A percentile compares a stretch with the other conserved stretches of the same genome.
Evolutionary conservation across 73 alveolate genomes (phyloP).

Genomic region (Stentor coeruleus): DNA sequence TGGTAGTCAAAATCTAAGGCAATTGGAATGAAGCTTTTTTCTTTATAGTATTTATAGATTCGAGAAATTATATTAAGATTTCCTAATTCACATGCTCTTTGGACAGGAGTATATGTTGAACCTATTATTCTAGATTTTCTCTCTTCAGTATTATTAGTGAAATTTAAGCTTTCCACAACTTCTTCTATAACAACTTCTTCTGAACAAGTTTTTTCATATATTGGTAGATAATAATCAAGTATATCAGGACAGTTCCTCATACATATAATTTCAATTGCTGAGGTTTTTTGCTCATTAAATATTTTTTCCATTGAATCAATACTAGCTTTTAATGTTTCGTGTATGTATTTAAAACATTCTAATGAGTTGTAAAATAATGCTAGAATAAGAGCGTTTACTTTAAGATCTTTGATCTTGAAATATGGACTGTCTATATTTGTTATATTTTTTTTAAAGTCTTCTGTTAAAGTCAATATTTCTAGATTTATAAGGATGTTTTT

Average conservation of each 20-base stretch:
- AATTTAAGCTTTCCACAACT: neutral
- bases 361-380: neutral
- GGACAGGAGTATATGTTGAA: neutral
- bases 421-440: neutral
- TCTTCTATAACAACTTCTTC: neutral
- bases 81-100: conserved; percentile 23
- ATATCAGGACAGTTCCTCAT: neutral
- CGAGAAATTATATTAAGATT: neutral
- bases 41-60: conserved; percentile 6
- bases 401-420: neutral
- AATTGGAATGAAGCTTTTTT: neutral
- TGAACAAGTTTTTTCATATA: neutral
- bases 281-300: neutral
- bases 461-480: neutral
- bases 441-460: neutral
- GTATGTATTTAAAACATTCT: neutral
- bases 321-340: neutral
- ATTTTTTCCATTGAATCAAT: neutral
- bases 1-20: neutral
- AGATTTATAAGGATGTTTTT: neutral
- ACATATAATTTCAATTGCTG: neutral
- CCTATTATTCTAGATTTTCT: neutral
- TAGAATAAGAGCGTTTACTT: neutral
- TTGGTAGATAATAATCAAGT: conserved; percentile 6
- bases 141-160: neutral